Evolutionary conservation across 2,329 filamentous ascomycete species (phyloP).

Genomic region (Aspergillus awamori): DNA sequence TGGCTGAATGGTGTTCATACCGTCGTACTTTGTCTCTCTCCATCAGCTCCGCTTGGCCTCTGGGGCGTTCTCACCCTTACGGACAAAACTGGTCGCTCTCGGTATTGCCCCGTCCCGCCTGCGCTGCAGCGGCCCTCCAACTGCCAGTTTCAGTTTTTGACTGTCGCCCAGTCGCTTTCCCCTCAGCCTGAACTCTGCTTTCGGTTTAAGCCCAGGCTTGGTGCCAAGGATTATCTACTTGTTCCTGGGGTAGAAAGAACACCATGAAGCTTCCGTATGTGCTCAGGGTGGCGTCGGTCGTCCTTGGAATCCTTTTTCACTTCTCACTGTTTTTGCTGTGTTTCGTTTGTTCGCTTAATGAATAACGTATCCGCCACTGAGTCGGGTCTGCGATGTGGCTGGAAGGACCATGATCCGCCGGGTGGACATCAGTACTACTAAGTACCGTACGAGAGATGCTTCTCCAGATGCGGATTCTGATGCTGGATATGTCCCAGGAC

Average conservation of each 20-base stretch:
- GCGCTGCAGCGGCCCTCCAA: neutral
- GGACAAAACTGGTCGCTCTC: constrained; percentile 2
- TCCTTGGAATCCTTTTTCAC: neutral
- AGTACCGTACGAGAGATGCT: constrained; percentile 4
- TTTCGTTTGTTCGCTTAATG: neutral
- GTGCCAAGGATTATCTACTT: neutral
- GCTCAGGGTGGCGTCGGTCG: neutral
- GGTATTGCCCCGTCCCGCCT: constrained; percentile 4
- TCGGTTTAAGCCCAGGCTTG: neutral
- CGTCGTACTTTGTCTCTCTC: constrained; percentile 1
- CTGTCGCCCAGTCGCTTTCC: neutral
- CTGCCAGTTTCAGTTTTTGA: neutral
- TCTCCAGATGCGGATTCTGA: neutral
- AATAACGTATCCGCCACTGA: constrained; percentile 5
- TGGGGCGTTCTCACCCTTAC: neutral
- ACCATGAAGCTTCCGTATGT: neutral
- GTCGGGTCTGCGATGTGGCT: constrained; percentile 23
- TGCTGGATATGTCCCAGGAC: neutral
- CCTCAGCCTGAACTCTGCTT: neutral
- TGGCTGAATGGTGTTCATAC: neutral
- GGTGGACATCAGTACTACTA: constrained; percentile 5
- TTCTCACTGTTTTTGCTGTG: too few species aligned
- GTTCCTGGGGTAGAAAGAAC: neutral
- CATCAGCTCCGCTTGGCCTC: constrained; percentile 1
- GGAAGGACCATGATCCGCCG: constrained; percentile 20